phyloP scores from a whole-genome alignment of 2,329 filamentous ascomycete genomes.

The Colletotrichum scovillei region DNA sequence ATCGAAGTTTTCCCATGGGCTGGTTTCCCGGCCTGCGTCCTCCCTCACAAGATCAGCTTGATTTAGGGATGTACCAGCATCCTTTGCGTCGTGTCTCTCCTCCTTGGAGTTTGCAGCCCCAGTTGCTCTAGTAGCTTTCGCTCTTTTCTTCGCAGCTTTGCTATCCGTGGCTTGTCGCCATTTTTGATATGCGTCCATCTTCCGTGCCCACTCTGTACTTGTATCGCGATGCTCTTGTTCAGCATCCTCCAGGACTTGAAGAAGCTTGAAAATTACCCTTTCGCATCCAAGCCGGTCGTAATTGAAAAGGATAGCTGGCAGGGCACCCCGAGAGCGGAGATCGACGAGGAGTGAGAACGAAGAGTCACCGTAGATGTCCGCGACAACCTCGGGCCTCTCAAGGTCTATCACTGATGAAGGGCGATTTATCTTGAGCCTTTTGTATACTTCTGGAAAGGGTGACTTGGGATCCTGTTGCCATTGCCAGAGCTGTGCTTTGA shows the following conservation, averaged over 20 bases:
- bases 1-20: conserved; percentile 73
- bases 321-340: conserved; percentile 70
- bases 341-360: conserved; percentile 66
- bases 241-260: conserved; percentile 62
- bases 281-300: conserved; percentile 78
- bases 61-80: conserved; percentile 48
- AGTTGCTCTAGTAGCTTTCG: conserved; percentile 41
- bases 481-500: conserved; percentile 61
- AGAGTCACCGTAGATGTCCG: not conserved
- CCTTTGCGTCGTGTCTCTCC: conserved; percentile 47
- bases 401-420: not conserved
- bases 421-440: conserved; percentile 51
- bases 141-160: conserved; percentile 44
- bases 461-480: conserved; percentile 69
- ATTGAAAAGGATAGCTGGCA: conserved; percentile 83
- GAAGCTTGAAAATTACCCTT: conserved; percentile 61
- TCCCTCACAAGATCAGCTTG: conserved; percentile 70
- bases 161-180: conserved; percentile 60
- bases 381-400: conserved; percentile 22
- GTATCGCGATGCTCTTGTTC: conserved; percentile 56
- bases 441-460: conserved; percentile 55
- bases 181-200: conserved; percentile 67
- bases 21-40: conserved; percentile 64
- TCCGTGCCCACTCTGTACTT: conserved; percentile 69
- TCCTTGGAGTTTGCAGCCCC: not conserved